Percentiles rank a stretch among this genome's conserved stretches.
phyloP scores from a whole-genome alignment of 2,329 filamentous ascomycete species.

The Fusarium begoniae region DNA sequence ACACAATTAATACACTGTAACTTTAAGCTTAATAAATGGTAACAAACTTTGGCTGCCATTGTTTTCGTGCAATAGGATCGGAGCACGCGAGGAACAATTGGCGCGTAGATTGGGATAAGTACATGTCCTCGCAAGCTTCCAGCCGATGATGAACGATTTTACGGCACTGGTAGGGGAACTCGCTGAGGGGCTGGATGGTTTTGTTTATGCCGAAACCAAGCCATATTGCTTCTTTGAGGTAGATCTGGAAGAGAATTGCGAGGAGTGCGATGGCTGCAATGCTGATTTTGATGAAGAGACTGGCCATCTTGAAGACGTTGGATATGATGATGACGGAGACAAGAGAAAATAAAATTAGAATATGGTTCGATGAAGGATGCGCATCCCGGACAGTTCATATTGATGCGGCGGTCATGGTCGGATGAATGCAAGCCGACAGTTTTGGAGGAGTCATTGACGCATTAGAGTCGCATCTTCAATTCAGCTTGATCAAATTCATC shows the following conservation, averaged over 20 bases:
- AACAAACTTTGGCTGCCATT: slow-evolving; percentile 32
- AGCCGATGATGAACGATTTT: slow-evolving; percentile 24
- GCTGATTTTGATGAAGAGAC: slow-evolving; percentile 14
- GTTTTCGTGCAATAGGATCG: slow-evolving; percentile 16
- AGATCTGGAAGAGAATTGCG: slow-evolving; percentile 37
- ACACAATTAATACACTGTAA: not conserved
- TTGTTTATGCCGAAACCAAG: slow-evolving; percentile 33
- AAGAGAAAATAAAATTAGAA: not conserved
- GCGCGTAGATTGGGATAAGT: slow-evolving; percentile 34
- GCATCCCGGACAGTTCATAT: not conserved
- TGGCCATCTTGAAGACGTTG: slow-evolving; percentile 7
- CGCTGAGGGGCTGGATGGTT: slow-evolving; percentile 28
- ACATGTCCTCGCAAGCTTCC: slow-evolving; percentile 43
- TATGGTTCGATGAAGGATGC: not conserved
- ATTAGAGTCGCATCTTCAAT: not conserved
- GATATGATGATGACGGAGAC: too few species aligned
- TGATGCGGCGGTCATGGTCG: not conserved
- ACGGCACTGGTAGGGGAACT: slow-evolving; percentile 41
- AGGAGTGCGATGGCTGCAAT: slow-evolving; percentile 11
- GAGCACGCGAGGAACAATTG: slow-evolving; percentile 41
- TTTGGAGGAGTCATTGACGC: not conserved
- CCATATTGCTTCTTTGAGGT: slow-evolving; percentile 37
- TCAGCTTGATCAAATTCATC: not conserved
- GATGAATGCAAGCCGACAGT: not conserved
- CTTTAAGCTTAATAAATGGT: not conserved